Percentiles rank a stretch among this genome's conserved stretches.
Evolutionary conservation across 495 filamentous ascomycete genomes (phyloP).

Genomic region (Penicillium cataractarum): DNA sequence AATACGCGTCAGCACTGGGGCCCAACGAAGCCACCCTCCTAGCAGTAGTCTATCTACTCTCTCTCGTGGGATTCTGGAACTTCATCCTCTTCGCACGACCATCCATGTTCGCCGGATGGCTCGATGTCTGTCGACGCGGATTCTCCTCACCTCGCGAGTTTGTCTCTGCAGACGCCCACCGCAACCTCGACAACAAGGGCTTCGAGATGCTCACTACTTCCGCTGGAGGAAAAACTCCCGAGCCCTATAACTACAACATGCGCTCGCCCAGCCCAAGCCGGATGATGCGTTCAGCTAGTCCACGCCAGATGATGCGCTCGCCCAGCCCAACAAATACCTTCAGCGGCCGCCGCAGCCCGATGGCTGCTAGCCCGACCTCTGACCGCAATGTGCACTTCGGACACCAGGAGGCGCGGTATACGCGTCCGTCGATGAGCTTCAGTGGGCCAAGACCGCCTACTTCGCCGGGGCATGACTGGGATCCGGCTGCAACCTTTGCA

Average conservation of each 20-base stretch:
- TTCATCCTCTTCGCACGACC: slow-evolving; percentile 77
- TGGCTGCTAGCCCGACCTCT: background rate
- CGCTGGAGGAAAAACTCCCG: slow-evolving; percentile 43
- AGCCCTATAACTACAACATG: slow-evolving; percentile 37
- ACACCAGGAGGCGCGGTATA: slow-evolving; percentile 53
- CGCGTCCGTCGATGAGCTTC: slow-evolving; percentile 61
- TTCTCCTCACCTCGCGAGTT: slow-evolving; percentile 66
- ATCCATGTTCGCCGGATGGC: slow-evolving; percentile 84
- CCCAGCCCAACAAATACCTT: slow-evolving; percentile 41
- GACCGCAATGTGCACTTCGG: slow-evolving; percentile 4
- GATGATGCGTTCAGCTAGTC: slow-evolving; percentile 40
- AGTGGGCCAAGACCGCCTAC: slow-evolving; percentile 58
- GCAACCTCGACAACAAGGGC: slow-evolving; percentile 65
- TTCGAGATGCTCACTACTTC: slow-evolving; percentile 77
- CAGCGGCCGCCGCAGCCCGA: slow-evolving; percentile 23
- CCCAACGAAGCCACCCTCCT: slow-evolving; percentile 77
- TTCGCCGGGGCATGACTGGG: slow-evolving; percentile 42
- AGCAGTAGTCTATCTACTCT: slow-evolving; percentile 79
- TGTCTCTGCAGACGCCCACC: slow-evolving; percentile 80
- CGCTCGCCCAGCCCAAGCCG: slow-evolving; percentile 45
- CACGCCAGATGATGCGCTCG: slow-evolving; percentile 26
- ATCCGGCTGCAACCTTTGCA: slow-evolving; percentile 45
- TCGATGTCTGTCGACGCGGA: slow-evolving; percentile 59
- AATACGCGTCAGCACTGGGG: slow-evolving; percentile 48
- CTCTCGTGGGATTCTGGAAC: slow-evolving; percentile 84